Conservation (phyloP, 306 rosid genomes). For the Cucumis melo region DNA sequence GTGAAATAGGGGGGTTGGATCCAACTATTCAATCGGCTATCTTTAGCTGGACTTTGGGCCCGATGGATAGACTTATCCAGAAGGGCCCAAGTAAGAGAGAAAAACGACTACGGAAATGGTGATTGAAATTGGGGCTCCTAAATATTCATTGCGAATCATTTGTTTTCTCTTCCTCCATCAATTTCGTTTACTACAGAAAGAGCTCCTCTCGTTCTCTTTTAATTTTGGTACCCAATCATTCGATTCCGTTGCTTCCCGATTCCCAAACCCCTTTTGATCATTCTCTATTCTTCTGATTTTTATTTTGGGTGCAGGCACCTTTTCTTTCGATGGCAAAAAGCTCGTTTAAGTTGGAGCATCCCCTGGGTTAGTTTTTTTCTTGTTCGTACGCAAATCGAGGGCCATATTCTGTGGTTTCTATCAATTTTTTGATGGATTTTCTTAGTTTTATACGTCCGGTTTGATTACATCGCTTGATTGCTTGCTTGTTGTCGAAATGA, state of each 20-base stretch:
- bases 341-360: constrained; percentile 30
- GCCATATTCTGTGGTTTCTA: neutral
- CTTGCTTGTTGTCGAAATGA: neutral
- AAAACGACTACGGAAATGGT: neutral
- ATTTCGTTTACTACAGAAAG: neutral
- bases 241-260: neutral
- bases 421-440: neutral
- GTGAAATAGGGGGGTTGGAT: too few relatives aligned
- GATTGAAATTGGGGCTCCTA: neutral
- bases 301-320: constrained; percentile 4
- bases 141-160: neutral
- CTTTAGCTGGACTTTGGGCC: too few relatives aligned
- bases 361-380: constrained; percentile 25
- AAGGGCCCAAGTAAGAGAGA: neutral
- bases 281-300: neutral
- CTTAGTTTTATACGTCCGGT: neutral
- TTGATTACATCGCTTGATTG: neutral
- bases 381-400: neutral
- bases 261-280: neutral
- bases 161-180: neutral
- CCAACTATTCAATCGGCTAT: too few relatives aligned
- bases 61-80: neutral
- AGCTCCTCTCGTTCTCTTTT: neutral
- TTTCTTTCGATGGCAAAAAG: constrained; percentile 20
- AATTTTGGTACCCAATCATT: neutral